Evolutionary conservation across 768 basidiomycete genomes (phyloP).

Genomic region (Astraeus odoratus): DNA sequence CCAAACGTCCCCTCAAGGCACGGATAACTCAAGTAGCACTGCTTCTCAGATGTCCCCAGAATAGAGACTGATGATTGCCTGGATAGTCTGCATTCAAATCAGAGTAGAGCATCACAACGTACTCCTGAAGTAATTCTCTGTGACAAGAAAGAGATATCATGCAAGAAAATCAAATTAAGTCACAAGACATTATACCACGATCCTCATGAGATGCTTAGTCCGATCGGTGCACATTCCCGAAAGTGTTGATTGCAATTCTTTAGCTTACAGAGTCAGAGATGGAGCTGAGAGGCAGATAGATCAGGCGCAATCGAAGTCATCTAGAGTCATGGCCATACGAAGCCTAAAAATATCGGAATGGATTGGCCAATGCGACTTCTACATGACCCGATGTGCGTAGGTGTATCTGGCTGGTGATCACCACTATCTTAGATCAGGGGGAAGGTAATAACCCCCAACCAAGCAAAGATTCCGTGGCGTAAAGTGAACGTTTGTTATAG

Average conservation of each 20-base stretch:
- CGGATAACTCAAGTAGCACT: neutral
- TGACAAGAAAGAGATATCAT: neutral
- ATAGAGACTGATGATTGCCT: neutral
- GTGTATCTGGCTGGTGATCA: neutral
- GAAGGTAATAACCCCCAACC: constrained; percentile 69
- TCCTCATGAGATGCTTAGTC: constrained; percentile 1
- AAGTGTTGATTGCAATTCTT: constrained; percentile 3
- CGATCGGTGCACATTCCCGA: constrained; percentile 4
- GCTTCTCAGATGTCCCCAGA: neutral
- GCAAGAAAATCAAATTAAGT: constrained; percentile 6
- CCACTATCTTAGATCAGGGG: constrained; percentile 47
- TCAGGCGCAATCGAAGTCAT: constrained; percentile 1
- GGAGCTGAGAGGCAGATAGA: constrained; percentile 7
- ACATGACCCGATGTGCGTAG: neutral
- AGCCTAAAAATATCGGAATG: neutral
- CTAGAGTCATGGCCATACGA: constrained; percentile 3
- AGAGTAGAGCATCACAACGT: neutral
- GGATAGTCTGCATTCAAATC: constrained; percentile 2
- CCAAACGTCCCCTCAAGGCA: constrained; percentile 7
- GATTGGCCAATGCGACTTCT: neutral
- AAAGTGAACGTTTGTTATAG: constrained; percentile 87
- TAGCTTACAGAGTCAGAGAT: constrained; percentile 1
- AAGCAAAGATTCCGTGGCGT: constrained; percentile 92
- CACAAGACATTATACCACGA: neutral
- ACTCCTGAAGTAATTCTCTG: constrained; percentile 4